phyloP scores from a whole-genome alignment of 139 green algal species.

The Asterochloris sp. region DNA sequence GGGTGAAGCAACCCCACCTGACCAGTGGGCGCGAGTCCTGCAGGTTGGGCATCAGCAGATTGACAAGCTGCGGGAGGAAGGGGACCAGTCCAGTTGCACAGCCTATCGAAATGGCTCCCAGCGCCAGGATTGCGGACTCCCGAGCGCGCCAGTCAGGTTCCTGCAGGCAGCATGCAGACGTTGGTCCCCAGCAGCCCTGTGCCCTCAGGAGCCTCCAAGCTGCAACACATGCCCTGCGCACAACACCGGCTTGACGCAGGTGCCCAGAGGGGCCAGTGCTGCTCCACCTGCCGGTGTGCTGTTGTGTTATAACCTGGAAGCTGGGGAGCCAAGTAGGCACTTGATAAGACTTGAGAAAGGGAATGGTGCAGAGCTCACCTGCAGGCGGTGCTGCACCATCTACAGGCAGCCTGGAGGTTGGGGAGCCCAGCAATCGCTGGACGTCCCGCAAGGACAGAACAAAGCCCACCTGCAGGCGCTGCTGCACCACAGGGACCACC shows the following conservation, averaged over 20 bases:
- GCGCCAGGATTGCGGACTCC: conserved; percentile 85
- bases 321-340: no score
- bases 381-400: not conserved
- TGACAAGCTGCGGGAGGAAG: conserved; percentile 72
- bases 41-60: conserved; percentile 72
- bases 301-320: no score
- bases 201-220: no score
- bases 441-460: not conserved
- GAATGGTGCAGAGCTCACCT: no score
- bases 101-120: conserved; percentile 89
- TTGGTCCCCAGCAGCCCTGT: no score
- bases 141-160: conserved; percentile 66
- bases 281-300: not conserved
- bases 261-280: not conserved
- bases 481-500: conserved; percentile 87
- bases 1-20: not conserved
- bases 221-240: no score
- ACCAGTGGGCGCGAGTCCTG: conserved; percentile 12
- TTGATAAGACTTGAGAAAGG: no score
- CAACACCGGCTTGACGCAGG: no score
- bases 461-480: conserved; percentile 45
- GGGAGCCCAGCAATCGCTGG: not conserved
- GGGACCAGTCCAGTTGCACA: conserved; percentile 75
- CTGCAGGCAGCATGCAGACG: not conserved
- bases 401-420: not conserved